Evolutionary conservation across 1,284 basidiomycete genomes (phyloP), one percentile per base, ranked within the genome.

Genomic region (Naganishia cerealis): DNA sequence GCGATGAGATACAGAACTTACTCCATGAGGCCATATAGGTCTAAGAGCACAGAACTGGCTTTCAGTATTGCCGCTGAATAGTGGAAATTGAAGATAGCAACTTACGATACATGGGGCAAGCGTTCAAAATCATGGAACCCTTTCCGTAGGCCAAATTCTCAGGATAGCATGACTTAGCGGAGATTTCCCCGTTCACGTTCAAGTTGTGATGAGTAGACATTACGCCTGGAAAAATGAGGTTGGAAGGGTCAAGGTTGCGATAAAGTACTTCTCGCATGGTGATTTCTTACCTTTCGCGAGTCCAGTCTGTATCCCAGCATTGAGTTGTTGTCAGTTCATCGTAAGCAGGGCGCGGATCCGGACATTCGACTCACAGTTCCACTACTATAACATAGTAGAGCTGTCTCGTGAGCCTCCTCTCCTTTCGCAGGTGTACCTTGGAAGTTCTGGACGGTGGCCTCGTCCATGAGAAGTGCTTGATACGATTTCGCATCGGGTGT

Each of bases 41-140:
- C 53, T 48, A 24, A 53, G 39, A 86, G 16, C 29, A 56, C 7
- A 9, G 9, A 26, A 40, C n/a, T 12, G 26, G 16, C 6, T 36
- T n/a, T 36, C 54, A 56, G 38, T 36, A 21, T 36, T 33, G 29
- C 29, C 29, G 6, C 29, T 33, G 29, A 33, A 6, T 6, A 33
- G 33, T 4, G 18, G 54, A 18, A 21, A 58, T 71, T 66, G 67
- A 2, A 67, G 67, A 48, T 74, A 74, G 61, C 76, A 78, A 78
- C 67, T 78, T 77, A 70, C 78, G 78, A 12, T 73, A 74, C 74
- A 87, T 86, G 0, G 87, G 87, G 10, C 89, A 76, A 36, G 88
- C 78, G 4, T 85, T 87, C 8, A 89, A 79, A 56, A 87, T 77
- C 2, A 78, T 75, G 24, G 71, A 57, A 1, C 78, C 74, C 18